These are phyloP conservation scores for Plantago coronopus DNA, from an alignment of 305 asterid genomes.

Conservation along the genomic window DNA sequence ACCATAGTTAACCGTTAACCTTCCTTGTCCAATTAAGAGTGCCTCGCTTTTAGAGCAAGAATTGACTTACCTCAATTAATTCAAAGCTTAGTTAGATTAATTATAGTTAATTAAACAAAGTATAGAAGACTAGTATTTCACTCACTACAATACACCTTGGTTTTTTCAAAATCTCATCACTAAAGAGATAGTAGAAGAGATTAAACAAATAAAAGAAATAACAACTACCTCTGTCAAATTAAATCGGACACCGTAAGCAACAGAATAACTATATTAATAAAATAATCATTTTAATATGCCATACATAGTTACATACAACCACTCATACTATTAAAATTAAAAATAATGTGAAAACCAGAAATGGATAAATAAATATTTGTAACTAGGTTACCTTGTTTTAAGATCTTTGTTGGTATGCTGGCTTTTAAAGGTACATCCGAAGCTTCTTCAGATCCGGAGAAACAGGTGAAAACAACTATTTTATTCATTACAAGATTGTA, in stretches of 20 bases:
- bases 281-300: no score
- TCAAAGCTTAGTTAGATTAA: constrained; percentile 25
- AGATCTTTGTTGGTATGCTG: constrained; percentile 67
- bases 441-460: constrained; percentile 93
- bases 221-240: constrained; percentile 39
- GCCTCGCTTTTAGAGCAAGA: constrained; percentile 50
- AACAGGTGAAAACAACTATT: constrained; percentile 44
- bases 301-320: constrained; percentile 25
- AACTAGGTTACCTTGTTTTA: constrained; percentile 33
- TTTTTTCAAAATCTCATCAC: constrained; percentile 33
- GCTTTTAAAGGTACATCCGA: constrained; percentile 52
- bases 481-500: no score
- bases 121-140: constrained; percentile 26
- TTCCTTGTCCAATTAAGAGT: constrained; percentile 20
- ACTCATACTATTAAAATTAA: constrained; percentile 14
- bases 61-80: constrained; percentile 47
- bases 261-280: constrained; percentile 55
- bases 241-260: constrained; percentile 41
- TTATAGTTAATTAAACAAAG: neutral
- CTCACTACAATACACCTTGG: constrained; percentile 41
- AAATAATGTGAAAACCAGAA: constrained; percentile 7
- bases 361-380: neutral
- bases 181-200: constrained; percentile 16
- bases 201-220: constrained; percentile 36
- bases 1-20: constrained; percentile 22